Evolutionary conservation across 1,284 basidiomycete genomes (phyloP), one percentile per base, ranked within the genome.

Genomic region (Apiotrichum domesticum): DNA sequence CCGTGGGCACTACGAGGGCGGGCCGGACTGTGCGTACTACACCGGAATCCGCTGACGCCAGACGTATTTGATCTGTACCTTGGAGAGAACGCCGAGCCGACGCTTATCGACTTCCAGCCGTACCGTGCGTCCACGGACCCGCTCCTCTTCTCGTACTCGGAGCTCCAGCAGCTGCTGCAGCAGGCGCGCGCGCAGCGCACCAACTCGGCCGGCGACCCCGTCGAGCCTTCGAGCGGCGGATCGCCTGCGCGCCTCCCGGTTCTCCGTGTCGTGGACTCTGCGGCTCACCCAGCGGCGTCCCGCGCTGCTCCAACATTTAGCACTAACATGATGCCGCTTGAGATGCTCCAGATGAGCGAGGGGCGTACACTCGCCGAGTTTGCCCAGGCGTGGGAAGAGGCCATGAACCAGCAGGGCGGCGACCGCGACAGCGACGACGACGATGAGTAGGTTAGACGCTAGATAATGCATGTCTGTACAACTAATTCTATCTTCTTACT

Each of bases 291-390:
- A 1, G 82, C 80, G 3, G 86, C 83, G 0, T 80, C 77, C 35
- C 78, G 80, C 52, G 88, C 84, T 61, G 83, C 84, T 3, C 90
- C 92, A 1, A 79, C 82, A 1, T 82, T 91, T 68, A 86, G 88
- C 63, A 86, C 89, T 67, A 97, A 96, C 70, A 95, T 95, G 88
- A 81, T 95, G 14, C 95, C 94, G 2, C 80, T 89, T 42, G 94
- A 98, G 68, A 87, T 90, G 11, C 78, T 96, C 21, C 83, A 82
- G 52, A 76, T 95, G 69, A 87, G 88, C 65, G 82, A 81, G 52
- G 92, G 91, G 3, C 80, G 81, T 49, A 82, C 82, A 62, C 81
- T 92, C 37, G 79, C 81, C 40, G 86, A 88, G 58, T 94, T 96
- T 72, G 82, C 64, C 45, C 59, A 66, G 42, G 70, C 69, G 29